Percentiles rank a stretch among this genome's conserved stretches.
These are phyloP conservation scores for Akanthomyces dipterigenus DNA, from an alignment of 2,329 filamentous ascomycete genomes.

Conservation along the genomic window DNA sequence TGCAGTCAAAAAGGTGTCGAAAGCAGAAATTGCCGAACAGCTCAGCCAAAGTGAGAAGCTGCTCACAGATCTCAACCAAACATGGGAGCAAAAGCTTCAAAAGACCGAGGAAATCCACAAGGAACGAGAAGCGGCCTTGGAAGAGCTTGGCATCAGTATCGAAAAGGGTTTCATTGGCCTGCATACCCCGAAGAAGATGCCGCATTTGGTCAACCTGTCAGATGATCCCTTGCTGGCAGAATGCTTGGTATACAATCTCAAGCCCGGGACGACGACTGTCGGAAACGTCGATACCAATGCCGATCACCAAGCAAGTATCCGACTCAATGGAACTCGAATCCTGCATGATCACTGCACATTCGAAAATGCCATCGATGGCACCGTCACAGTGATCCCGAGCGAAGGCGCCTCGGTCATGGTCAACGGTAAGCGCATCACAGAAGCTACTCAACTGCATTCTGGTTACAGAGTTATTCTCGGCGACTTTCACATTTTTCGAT, in stretches of 20 bases:
- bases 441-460: constrained; percentile 78
- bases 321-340: constrained; percentile 89
- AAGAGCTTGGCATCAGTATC: constrained; percentile 97
- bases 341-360: constrained; percentile 89
- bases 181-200: constrained; percentile 97
- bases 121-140: constrained; percentile 86
- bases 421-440: constrained; percentile 84
- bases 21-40: constrained; percentile 96
- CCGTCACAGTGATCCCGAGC: constrained; percentile 82
- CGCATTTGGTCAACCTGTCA: constrained; percentile 96
- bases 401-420: constrained; percentile 98
- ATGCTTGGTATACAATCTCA: constrained; percentile 96
- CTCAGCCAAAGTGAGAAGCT: constrained; percentile 94
- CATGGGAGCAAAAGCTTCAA: constrained; percentile 92
- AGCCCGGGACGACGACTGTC: constrained; percentile 88
- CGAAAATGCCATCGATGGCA: constrained; percentile 78
- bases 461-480: constrained; percentile 93
- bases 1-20: constrained; percentile 87
- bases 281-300: constrained; percentile 85
- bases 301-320: constrained; percentile 72
- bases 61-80: constrained; percentile 92
- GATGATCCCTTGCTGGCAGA: constrained; percentile 89
- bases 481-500: constrained; percentile 97
- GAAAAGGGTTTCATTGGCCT: constrained; percentile 96
- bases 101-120: constrained; percentile 98